phyloP scores from a whole-genome alignment of 345 rosid species.

The Rhizophora apiculata region DNA sequence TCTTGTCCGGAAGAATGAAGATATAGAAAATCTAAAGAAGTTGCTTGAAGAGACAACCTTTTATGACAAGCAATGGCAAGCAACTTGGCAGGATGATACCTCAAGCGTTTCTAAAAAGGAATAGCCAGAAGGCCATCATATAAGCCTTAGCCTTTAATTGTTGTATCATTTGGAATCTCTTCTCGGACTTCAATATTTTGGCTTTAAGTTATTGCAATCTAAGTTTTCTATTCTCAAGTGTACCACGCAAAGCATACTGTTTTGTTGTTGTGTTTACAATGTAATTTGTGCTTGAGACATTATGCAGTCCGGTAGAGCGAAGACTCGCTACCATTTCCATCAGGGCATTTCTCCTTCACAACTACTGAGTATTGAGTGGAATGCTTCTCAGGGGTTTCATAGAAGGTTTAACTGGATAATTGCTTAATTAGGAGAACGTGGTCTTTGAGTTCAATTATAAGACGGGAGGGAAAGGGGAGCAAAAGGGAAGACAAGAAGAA shows the following conservation, averaged over 20 bases:
- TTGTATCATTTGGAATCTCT: not conserved
- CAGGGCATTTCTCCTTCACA: too few species aligned
- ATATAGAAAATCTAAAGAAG: conserved; percentile 62
- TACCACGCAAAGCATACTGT: not conserved
- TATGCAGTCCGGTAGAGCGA: too few species aligned
- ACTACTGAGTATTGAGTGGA: too few species aligned
- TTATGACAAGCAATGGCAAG: conserved; percentile 96
- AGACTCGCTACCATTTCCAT: too few species aligned
- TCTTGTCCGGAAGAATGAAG: conserved; percentile 81
- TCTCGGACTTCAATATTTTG: not conserved
- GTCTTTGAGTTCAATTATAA: too few species aligned
- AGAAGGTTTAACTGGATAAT: too few species aligned
- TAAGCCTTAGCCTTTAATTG: too few species aligned
- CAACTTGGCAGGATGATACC: conserved; percentile 74
- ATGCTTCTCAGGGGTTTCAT: too few species aligned
- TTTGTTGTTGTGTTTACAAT: not conserved
- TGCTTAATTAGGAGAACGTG: too few species aligned
- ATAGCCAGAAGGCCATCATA: conserved; percentile 16
- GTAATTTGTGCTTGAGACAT: too few species aligned
- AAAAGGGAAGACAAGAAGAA: too few species aligned
- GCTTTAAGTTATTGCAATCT: not conserved
- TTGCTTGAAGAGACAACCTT: conserved; percentile 79
- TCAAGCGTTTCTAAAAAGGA: conserved; percentile 21
- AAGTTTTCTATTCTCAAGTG: not conserved
- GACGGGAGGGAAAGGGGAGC: too few species aligned